Evolutionary conservation across 345 rosid species (phyloP).

Genomic region (Populus deltoides): DNA sequence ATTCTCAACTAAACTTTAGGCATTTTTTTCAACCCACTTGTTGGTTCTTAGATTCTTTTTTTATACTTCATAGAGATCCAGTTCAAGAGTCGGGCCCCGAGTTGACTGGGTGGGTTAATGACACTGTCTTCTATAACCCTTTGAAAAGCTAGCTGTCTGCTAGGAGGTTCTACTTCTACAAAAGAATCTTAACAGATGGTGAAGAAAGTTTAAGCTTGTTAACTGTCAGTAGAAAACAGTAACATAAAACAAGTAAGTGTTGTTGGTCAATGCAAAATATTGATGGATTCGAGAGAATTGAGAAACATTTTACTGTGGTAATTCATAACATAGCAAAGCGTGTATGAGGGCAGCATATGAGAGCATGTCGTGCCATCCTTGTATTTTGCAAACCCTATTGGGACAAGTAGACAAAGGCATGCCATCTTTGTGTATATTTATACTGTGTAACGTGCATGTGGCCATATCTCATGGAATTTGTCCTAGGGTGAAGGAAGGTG

Average conservation of each 20-base stretch:
- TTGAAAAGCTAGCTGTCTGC: not conserved
- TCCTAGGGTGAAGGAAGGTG: not conserved
- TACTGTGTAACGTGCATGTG: constrained; percentile 9
- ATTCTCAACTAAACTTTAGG: not conserved
- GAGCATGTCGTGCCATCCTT: not conserved
- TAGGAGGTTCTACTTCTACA: not conserved
- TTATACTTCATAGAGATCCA: too few relatives aligned
- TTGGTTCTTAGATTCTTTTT: not conserved
- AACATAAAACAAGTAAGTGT: not conserved
- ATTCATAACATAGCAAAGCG: not conserved
- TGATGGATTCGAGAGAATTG: not conserved
- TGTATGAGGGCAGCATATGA: not conserved
- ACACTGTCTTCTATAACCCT: too few relatives aligned
- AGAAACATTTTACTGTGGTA: not conserved
- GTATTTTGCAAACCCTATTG: not conserved
- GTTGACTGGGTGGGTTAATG: too few relatives aligned
- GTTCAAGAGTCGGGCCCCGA: too few relatives aligned
- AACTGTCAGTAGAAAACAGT: not conserved
- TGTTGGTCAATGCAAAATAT: not conserved
- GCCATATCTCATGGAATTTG: constrained; percentile 5
- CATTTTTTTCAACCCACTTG: not conserved
- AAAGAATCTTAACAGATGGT: not conserved
- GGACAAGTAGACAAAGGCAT: not conserved
- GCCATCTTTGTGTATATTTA: not conserved
- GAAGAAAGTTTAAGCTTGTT: not conserved